Evolutionary conservation across 495 filamentous ascomycete genomes (phyloP).

Genomic region (Penicillium crystallinum): DNA sequence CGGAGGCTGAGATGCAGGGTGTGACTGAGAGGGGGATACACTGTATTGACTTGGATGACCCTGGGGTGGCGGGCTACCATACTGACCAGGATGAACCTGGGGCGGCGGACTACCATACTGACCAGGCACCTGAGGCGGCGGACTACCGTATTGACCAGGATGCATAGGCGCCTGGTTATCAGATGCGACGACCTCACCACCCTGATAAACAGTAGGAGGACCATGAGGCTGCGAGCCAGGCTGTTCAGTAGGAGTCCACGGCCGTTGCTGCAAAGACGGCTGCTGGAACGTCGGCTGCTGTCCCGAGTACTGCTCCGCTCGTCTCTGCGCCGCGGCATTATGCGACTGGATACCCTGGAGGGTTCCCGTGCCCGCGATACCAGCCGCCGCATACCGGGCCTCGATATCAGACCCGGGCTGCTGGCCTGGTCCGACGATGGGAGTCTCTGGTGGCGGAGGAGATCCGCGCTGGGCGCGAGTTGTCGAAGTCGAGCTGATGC

Average conservation of each 20-base stretch:
- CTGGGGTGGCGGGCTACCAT: slow-evolving; percentile 23
- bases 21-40: background rate
- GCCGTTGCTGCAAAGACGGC: slow-evolving; percentile 54
- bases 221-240: slow-evolving; percentile 87
- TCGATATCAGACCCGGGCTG: slow-evolving; percentile 75
- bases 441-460: slow-evolving; percentile 92
- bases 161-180: slow-evolving; percentile 18
- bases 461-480: slow-evolving; percentile 89
- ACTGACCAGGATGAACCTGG: slow-evolving; percentile 26
- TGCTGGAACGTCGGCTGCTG: slow-evolving; percentile 41
- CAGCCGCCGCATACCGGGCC: slow-evolving; percentile 81
- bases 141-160: slow-evolving; percentile 5
- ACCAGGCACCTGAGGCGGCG: slow-evolving; percentile 3
- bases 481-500: slow-evolving; percentile 84
- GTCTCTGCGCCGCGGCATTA: slow-evolving; percentile 74
- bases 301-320: slow-evolving; percentile 66
- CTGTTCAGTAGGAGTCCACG: slow-evolving; percentile 94
- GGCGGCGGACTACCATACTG: slow-evolving; percentile 5
- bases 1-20: slow-evolving; percentile 3
- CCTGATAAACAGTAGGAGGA: slow-evolving; percentile 90
- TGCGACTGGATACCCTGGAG: slow-evolving; percentile 74
- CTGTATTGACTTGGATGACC: slow-evolving; percentile 8
- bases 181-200: slow-evolving; percentile 53
- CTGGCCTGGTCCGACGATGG: slow-evolving; percentile 67
- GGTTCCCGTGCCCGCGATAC: slow-evolving; percentile 79